Base-by-base conservation (phyloP, 1,284 basidiomycete genomes). In the Afroboletus lepidellus region DNA sequence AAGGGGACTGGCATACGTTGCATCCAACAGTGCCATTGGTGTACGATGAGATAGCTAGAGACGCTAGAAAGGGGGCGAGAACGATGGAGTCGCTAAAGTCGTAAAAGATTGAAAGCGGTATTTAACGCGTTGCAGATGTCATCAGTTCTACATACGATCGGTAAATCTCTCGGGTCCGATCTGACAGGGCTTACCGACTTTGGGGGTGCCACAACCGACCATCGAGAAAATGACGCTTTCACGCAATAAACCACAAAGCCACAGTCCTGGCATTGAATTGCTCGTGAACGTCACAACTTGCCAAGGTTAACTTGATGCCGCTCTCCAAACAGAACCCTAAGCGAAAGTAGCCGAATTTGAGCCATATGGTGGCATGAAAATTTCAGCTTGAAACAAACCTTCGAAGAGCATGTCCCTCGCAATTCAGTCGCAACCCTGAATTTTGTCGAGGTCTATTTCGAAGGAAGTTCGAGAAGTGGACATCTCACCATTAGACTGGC, bases 21-120 rank as follows among this genome's bases (percentile, higher is more conserved):
- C 27, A 13, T 65, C 55, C 20, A 65, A 36, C 15, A 2, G 5
- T 23, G 2, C 30, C 62, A 68, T 68, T 18, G 38, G 6, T 32
- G 33, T n/a, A 7, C 2, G 37, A 7, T 20, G 24, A 7, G 16
- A 16, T 1, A 25, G 25, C 20, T 24, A 38, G 23, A 27, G n/a
- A 21, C 21, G 25, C 20, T 27, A 38, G 23, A 30, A 15, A 21
- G 20, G 5, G 18, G 20, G 16, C 15, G 24, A 18, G 18, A 37
- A 38, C 32, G 33, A 42, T 24, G 7, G 11, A 7, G 21, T 13
- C 48, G 18, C 25, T 27, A 21, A 15, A 12, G 6, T n/a, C 33
- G 18, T 32, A 5, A 13, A 11, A 15, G 16, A 46, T 32, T 5
- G 12, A 8, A 24, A 9, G 11, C 16, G 23, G 20, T 45, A 49